Evolutionary conservation across 75 land plant genomes (phyloP), one percentile per base, ranked within the genome.

Genomic region (Cryptomeria japonica): DNA sequence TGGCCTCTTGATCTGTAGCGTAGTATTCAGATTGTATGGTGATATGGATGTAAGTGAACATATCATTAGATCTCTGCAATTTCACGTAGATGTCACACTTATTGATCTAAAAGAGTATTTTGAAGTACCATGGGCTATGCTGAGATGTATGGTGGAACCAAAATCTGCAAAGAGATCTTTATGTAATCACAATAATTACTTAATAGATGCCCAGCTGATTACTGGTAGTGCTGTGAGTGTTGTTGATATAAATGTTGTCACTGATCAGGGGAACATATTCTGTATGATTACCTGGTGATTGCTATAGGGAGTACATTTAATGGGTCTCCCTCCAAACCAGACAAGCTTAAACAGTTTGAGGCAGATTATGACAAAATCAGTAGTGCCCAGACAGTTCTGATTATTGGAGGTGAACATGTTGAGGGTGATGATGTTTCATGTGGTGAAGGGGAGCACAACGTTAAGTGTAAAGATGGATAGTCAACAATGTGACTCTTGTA

Each of bases 391-490:
- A 90, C 94, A 8, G 86, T 96, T 51, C 90, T 97, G 77, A 93
- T 97, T 13, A 89, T 97, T 84, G 99, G 99, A 86, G 99, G 99
- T 36, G 99, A 97, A 2, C 97, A 96, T 9, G 91, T 92, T 19
- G 97, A 97, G n/a, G 95, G 95, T 39, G 99, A 97, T n/a, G n/a
- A n/a, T n/a, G n/a, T n/a, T n/a, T n/a, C n/a, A n/a, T n/a, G n/a
- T n/a, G n/a, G n/a, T n/a, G n/a, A n/a, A n/a, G n/a, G n/a, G n/a
- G n/a, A n/a, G n/a, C n/a, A n/a, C n/a, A n/a, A n/a, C n/a, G n/a
- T n/a, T n/a, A n/a, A n/a, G n/a, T n/a, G n/a, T n/a, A n/a, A n/a
- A n/a, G n/a, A n/a, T n/a, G n/a, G n/a, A n/a, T n/a, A n/a, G n/a
- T n/a, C n/a, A n/a, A n/a, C n/a, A n/a, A n/a, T n/a, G n/a, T n/a